phyloP scores from a whole-genome alignment of 305 asterid species.

The Fraxinus latifolia region DNA sequence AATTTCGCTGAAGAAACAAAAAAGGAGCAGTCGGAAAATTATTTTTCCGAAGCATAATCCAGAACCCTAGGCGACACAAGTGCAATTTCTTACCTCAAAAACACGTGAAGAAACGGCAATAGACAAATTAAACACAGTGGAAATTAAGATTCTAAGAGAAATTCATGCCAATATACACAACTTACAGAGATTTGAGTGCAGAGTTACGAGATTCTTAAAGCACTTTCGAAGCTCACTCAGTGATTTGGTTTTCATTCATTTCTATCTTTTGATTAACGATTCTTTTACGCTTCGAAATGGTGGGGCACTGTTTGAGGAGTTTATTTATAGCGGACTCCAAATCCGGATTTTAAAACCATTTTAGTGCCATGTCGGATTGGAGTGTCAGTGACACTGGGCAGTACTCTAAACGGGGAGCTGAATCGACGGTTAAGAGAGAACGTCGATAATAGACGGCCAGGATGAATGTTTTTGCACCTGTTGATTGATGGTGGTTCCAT shows the following conservation, averaged over 20 bases:
- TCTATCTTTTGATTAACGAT: neutral
- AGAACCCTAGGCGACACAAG: neutral
- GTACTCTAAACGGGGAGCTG: neutral
- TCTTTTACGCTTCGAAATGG: neutral
- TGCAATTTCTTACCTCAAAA: neutral
- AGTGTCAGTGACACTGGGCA: slow-evolving; percentile 2
- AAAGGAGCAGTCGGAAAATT: neutral
- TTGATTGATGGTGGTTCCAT: neutral
- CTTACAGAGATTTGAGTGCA: neutral
- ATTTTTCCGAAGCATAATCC: neutral
- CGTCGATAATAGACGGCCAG: neutral
- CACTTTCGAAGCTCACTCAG: neutral
- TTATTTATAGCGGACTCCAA: neutral
- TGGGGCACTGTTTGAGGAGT: neutral
- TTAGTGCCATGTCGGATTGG: slow-evolving; percentile 1
- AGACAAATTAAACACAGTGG: neutral
- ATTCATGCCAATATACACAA: neutral
- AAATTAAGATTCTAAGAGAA: neutral
- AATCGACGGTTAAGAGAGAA: neutral
- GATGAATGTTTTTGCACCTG: neutral
- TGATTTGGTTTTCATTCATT: neutral
- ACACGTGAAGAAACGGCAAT: neutral
- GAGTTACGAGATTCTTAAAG: neutral
- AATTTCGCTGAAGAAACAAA: neutral
- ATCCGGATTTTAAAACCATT: neutral